These are phyloP conservation scores for barley (Hordeum vulgare) DNA, from an alignment of 176 grass and related monocot species.

Conservation along the genomic window DNA sequence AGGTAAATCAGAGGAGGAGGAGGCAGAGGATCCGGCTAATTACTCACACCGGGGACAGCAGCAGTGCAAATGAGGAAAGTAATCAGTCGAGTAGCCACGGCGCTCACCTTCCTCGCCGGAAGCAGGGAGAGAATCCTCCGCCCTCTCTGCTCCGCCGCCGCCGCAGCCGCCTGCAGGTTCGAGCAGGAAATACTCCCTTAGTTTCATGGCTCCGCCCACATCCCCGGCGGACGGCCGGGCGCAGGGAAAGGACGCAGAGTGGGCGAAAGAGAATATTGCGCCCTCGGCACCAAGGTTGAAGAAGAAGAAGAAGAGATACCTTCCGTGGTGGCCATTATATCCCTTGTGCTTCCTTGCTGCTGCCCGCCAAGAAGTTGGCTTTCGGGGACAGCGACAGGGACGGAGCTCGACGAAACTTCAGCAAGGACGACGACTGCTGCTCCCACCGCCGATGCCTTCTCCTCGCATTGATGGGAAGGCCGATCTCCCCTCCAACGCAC, in stretches of 20 bases:
- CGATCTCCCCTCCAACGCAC: too few relatives aligned
- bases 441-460: slow-evolving; percentile 24
- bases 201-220: slow-evolving; percentile 36
- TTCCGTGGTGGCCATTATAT: slow-evolving; percentile 63
- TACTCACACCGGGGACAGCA: not conserved
- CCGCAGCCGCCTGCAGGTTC: slow-evolving; percentile 18
- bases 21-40: slow-evolving; percentile 13
- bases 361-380: slow-evolving; percentile 3
- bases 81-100: not conserved
- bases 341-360: not conserved
- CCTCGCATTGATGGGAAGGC: slow-evolving; percentile 54
- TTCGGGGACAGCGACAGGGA: not conserved
- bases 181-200: slow-evolving; percentile 47
- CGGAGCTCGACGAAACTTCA: slow-evolving; percentile 13
- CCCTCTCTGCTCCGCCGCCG: not conserved
- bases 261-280: not conserved
- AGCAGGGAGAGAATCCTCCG: not conserved
- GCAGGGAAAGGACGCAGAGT: not conserved
- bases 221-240: too few relatives aligned
- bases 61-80: not conserved
- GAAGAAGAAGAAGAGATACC: slow-evolving; percentile 36
- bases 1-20: not conserved
- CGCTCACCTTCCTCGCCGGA: slow-evolving; percentile 52
- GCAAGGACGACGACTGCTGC: not conserved
- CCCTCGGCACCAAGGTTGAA: not conserved